Evolutionary conservation across 2,329 filamentous ascomycete genomes (phyloP), one percentile per base, ranked within the genome.

Genomic region (Ceratocystis variospora): DNA sequence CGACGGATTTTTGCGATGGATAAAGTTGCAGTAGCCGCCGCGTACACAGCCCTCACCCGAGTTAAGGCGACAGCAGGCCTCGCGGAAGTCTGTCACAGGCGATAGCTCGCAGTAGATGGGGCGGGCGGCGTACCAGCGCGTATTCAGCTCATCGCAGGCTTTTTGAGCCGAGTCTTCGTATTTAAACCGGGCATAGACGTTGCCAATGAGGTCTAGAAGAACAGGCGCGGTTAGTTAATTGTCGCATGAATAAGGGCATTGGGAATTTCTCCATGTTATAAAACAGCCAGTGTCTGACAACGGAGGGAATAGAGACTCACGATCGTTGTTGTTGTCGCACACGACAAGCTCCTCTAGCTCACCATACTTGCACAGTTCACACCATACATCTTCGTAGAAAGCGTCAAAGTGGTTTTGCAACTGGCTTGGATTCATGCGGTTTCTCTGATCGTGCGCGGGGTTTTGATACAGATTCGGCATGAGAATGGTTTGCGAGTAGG

Each of bases 301-400:
- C 12, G n/a, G 7, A 7, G 37, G 15, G 41, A 62, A n/a, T 46
- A n/a, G 7, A 6, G 62, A 83, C 86, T 72, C 76, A 89, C 87
- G 93, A 75, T 99, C 94, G 78, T 99, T 99, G 78, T 97, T 97
- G 78, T 99, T 99, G 79, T 99, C 94, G 78, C 94, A 99, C 2
- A 99, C 93, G 12, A 99, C 94, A 12, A 99, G 84, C 79, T 99
- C 94, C 79, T 99, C 94, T 45, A 97, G 82, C 78, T 97, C 90
- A 71, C 94, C 94, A 76, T 95, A 99, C 79, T 96, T 91, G 87
- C 94, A 97, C 81, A 99, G 90, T 83, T 99, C 94, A 79, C 93
- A 97, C 93, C 94, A 99, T 71, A 99, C 91, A 76, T 99, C 94
- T 80, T 99, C 94, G 81, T 99, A 99, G 77, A 99, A 99, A 73